Evolutionary conservation across 2,329 filamentous ascomycete species (phyloP).

Genomic region (Sporothrix pseudoabietina): DNA sequence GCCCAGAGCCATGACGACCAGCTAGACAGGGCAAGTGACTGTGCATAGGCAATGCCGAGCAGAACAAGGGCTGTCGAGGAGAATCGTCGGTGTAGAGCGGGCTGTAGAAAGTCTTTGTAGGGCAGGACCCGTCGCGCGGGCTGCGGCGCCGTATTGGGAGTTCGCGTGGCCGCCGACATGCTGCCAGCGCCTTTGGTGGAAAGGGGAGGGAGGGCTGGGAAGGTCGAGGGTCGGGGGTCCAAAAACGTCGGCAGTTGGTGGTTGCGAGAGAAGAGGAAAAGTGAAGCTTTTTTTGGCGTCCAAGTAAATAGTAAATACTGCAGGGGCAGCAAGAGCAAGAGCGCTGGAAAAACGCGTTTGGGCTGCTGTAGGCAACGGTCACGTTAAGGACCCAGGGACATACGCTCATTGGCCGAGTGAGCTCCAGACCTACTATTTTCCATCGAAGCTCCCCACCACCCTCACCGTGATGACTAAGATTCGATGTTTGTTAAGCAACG

Average conservation of each 20-base stretch:
- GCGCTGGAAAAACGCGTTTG: conserved; percentile 27
- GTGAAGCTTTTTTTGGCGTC: conserved; percentile 29
- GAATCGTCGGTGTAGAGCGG: conserved; percentile 84
- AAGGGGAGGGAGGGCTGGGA: background rate
- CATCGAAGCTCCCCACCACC: background rate
- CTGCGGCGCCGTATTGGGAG: conserved; percentile 26
- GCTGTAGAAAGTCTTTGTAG: conserved; percentile 90
- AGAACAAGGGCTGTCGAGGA: conserved; percentile 72
- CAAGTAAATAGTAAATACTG: conserved; percentile 31
- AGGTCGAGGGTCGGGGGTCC: background rate
- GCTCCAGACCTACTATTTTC: background rate
- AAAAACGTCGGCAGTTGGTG: background rate
- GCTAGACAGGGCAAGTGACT: conserved; percentile 69
- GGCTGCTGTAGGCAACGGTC: conserved; percentile 26
- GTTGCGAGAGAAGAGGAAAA: background rate
- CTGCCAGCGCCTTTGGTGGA: conserved; percentile 47
- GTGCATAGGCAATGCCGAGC: conserved; percentile 70
- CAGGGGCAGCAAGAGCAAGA: conserved; percentile 2
- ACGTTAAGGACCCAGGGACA: background rate
- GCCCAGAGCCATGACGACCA: conserved; percentile 77
- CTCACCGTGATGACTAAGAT: conserved; percentile 17
- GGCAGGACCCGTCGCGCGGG: conserved; percentile 57
- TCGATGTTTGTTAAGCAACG: background rate
- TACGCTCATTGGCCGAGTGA: background rate
- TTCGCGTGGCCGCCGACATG: conserved; percentile 50